phyloP scores from a whole-genome alignment of 2,329 filamentous ascomycete species.

The Botrytis squamosa region DNA sequence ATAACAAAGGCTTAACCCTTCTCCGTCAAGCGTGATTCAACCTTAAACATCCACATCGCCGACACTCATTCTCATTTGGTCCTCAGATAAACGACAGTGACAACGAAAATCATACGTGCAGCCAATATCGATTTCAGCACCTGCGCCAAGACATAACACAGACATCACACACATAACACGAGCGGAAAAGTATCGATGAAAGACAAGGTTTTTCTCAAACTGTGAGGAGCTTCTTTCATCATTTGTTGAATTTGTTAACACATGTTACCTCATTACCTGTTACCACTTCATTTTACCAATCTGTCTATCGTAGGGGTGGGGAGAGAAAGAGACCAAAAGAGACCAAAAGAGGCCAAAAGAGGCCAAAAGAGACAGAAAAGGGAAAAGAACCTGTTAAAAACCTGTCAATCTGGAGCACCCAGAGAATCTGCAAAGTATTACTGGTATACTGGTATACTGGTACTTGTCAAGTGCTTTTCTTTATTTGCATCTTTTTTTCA shows the following conservation, averaged over 20 bases:
- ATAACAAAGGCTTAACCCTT: neutral
- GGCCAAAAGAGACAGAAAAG: neutral
- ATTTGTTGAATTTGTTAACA: neutral
- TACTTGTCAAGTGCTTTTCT: neutral
- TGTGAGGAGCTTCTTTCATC: neutral
- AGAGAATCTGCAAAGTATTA: slow-evolving; percentile 1
- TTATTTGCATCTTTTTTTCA: neutral
- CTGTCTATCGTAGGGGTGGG: neutral
- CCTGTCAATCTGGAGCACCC: neutral
- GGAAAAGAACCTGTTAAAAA: neutral
- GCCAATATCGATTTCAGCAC: slow-evolving; percentile 11
- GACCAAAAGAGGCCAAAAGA: neutral
- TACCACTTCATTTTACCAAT: neutral
- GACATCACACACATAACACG: neutral
- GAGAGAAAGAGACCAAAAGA: too few relatives aligned
- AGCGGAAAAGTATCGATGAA: neutral
- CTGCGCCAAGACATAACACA: slow-evolving; percentile 6
- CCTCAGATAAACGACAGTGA: neutral
- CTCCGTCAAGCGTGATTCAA: neutral
- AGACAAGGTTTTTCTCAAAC: neutral
- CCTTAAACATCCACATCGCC: neutral
- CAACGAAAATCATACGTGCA: slow-evolving; percentile 15
- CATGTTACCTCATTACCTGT: neutral
- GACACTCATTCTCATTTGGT: neutral
- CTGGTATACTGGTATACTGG: neutral